A percentile compares a stretch with the other conserved stretches of the same genome.
phyloP scores from a whole-genome alignment of 305 asterid species.

The Fraxinus paxiana region DNA sequence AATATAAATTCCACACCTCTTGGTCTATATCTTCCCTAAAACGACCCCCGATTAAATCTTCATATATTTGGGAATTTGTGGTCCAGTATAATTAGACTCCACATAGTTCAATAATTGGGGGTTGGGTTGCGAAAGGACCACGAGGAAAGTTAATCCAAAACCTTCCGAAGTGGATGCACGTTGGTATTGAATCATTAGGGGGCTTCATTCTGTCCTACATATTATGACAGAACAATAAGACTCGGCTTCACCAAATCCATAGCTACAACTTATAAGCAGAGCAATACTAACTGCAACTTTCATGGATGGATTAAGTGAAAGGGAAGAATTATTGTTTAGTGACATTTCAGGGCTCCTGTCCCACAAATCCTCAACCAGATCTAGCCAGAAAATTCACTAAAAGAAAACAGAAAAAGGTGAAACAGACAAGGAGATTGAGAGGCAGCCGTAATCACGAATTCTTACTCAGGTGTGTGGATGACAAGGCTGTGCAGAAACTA shows the following conservation, averaged over 20 bases:
- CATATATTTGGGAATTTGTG: background rate
- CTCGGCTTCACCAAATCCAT: background rate
- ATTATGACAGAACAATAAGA: background rate
- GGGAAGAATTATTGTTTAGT: background rate
- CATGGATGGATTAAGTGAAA: background rate
- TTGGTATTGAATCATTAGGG: background rate
- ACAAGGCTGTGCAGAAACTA: background rate
- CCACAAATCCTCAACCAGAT: background rate
- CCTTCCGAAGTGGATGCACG: background rate
- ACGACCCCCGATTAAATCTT: background rate
- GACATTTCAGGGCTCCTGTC: background rate
- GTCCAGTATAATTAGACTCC: background rate
- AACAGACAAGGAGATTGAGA: background rate
- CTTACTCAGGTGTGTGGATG: background rate
- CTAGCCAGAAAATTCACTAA: background rate
- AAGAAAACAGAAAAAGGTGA: background rate
- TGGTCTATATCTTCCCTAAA: background rate
- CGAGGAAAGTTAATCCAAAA: background rate
- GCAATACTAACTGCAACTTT: background rate
- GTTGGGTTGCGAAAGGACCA: background rate
- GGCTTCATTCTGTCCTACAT: background rate
- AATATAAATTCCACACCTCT: background rate
- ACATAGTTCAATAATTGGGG: background rate
- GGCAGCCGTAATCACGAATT: background rate
- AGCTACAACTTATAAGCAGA: background rate